Base-by-base conservation (phyloP, 2,329 filamentous ascomycete genomes). In the Xylariales sp. region DNA sequence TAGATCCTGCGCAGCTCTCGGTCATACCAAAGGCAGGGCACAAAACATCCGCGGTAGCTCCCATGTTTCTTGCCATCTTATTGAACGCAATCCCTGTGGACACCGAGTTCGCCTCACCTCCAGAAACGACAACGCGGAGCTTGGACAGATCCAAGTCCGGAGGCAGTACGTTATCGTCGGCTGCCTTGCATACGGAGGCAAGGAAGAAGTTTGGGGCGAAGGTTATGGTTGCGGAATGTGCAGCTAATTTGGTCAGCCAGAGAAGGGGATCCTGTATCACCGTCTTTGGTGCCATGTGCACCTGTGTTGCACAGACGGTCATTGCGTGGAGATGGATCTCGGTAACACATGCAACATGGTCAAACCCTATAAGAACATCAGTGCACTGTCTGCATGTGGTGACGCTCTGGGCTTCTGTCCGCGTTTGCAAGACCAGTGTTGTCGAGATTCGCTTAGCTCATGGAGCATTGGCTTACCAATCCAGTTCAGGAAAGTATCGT, bases 311-410 rank as follows among this genome's bases (percentile, higher is more conserved):
- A 3, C 56, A 55, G 4, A 59, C 42, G 14, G 45, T 53, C 34
- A 71, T 47, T 2, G 70, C 65, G 24, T 65, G 62, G 1, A 74
- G 51, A 45, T 76, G 72, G 12, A 69, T 63, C 43, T 75, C 69
- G 2, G 58, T 55, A 1, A 76, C 52, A 31, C 54, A 64, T 0
- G 65, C 71, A 18, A 71, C 68, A 43, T 75, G 71, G 44, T 74
- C 69, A 6, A 72, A 41, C 6, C 31, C 39, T 41, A n/a, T 22
- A 7, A 7, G n/a, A n/a, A n/a, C n/a, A n/a, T n/a, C n/a, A n/a
- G n/a, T n/a, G n/a, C n/a, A n/a, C n/a, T n/a, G n/a, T n/a, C n/a
- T n/a, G n/a, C n/a, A n/a, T n/a, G n/a, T n/a, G n/a, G n/a, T n/a
- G n/a, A n/a, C n/a, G n/a, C n/a, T n/a, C n/a, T n/a, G n/a, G n/a